These are phyloP conservation scores for Daldinia loculata DNA, from an alignment of 495 filamentous ascomycete species.

Conservation along the genomic window DNA sequence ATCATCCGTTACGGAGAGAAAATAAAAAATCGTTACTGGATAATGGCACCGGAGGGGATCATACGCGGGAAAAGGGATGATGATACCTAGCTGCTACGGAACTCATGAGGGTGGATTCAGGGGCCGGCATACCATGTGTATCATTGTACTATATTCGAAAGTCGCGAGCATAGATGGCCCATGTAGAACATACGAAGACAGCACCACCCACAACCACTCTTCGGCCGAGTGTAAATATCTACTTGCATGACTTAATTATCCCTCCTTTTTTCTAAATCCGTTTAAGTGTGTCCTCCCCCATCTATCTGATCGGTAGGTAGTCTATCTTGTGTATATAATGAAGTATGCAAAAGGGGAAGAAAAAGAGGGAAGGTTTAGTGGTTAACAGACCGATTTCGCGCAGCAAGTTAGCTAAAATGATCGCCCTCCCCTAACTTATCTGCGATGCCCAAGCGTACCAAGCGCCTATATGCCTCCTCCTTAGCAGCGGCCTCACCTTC, in stretches of 20 bases:
- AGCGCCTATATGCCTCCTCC: conserved; percentile 56
- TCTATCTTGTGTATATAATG: conserved; percentile 14
- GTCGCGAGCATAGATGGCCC: conserved; percentile 17
- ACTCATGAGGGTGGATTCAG: conserved; percentile 28
- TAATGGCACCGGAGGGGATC: conserved; percentile 2
- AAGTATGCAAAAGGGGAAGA: conserved; percentile 6
- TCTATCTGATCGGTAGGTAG: conserved; percentile 10
- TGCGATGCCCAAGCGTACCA: conserved; percentile 53
- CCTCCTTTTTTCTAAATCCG: conserved; percentile 1
- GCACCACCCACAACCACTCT: conserved; percentile 33
- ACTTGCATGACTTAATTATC: conserved; percentile 18
- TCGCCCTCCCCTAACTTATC: conserved; percentile 57
- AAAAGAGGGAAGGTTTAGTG: neutral
- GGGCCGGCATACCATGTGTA: conserved; percentile 28
- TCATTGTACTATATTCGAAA: conserved; percentile 40
- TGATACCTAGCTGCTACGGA: conserved; percentile 10
- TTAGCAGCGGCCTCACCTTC: conserved; percentile 61
- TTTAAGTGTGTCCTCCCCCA: conserved; percentile 2
- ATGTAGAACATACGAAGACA: conserved; percentile 32
- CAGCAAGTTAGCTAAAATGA: conserved; percentile 55
- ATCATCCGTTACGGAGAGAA: conserved; percentile 1
- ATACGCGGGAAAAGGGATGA: conserved; percentile 15
- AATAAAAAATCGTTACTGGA: conserved; percentile 5
- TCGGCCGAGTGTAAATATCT: conserved; percentile 36
- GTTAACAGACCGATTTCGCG: neutral